phyloP scores from a whole-genome alignment of 83 land plant species.

The Thuja plicata region DNA sequence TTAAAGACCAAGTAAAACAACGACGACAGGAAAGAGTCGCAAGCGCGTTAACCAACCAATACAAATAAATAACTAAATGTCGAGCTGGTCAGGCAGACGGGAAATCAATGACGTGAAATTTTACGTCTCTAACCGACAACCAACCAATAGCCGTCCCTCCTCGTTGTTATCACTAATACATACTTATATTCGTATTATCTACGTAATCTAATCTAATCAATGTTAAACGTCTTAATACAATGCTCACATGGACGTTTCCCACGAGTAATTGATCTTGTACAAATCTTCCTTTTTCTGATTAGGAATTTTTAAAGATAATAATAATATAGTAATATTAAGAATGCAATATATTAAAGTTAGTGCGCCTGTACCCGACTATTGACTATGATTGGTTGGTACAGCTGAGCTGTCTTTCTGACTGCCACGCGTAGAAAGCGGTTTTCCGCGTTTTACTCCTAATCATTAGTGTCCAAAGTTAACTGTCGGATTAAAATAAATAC shows the following conservation, averaged over 20 bases:
- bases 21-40: not conserved
- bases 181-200: not conserved
- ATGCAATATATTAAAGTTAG: not conserved
- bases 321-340: not conserved
- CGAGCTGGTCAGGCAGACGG: not conserved
- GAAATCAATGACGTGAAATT: not conserved
- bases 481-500: not conserved
- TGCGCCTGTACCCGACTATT: not conserved
- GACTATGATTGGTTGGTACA: not conserved
- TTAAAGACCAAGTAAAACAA: not conserved
- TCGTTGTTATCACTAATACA: not conserved
- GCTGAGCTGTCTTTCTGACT: not conserved
- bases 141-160: too few relatives aligned
- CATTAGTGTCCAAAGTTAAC: not conserved
- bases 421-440: conserved; percentile 6
- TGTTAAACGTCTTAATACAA: not conserved
- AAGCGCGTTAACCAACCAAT: not conserved
- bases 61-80: not conserved
- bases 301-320: not conserved
- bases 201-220: not conserved
- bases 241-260: not conserved
- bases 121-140: not conserved
- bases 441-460: not conserved
- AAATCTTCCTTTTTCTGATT: not conserved
- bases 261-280: not conserved